Evolutionary conservation across 129 eudicot species (phyloP).

Genomic region (Chrysanthemum lavandulifolium): DNA sequence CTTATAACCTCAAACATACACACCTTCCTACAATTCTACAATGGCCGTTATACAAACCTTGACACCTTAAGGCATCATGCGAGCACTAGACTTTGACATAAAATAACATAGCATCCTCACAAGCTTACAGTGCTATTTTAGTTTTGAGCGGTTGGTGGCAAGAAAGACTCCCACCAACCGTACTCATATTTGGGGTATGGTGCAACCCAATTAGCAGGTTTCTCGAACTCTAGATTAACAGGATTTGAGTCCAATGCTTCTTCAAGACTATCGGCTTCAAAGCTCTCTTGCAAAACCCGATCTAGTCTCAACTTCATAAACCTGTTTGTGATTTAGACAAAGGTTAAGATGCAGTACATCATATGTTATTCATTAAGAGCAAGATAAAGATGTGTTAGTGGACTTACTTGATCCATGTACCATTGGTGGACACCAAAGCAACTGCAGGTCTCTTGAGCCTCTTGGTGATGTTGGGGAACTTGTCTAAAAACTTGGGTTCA

Average conservation of each 20-base stretch:
- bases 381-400: not conserved
- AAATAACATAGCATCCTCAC: constrained; percentile 16
- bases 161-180: constrained; percentile 93
- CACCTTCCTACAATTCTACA: constrained; percentile 26
- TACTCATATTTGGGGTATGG: constrained; percentile 82
- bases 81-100: constrained; percentile 12
- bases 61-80: constrained; percentile 15
- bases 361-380: not conserved
- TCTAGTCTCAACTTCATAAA: constrained; percentile 91
- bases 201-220: constrained; percentile 90
- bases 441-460: constrained; percentile 93
- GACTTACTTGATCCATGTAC: constrained; percentile 92
- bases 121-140: constrained; percentile 25
- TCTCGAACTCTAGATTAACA: constrained; percentile 64
- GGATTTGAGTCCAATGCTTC: constrained; percentile 87
- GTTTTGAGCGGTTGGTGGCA: constrained; percentile 50
- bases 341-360: not conserved
- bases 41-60: constrained; percentile 9
- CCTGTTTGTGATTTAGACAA: constrained; percentile 40
- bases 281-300: constrained; percentile 78
- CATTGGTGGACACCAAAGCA: constrained; percentile 93
- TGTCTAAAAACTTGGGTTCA: constrained; percentile 93
- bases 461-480: constrained; percentile 78
- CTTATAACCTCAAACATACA: constrained; percentile 28
- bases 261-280: constrained; percentile 75